Evolutionary conservation across 2,329 filamentous ascomycete species (phyloP), one percentile per base, ranked within the genome.

Genomic region (Didymosphaeria variabile): DNA sequence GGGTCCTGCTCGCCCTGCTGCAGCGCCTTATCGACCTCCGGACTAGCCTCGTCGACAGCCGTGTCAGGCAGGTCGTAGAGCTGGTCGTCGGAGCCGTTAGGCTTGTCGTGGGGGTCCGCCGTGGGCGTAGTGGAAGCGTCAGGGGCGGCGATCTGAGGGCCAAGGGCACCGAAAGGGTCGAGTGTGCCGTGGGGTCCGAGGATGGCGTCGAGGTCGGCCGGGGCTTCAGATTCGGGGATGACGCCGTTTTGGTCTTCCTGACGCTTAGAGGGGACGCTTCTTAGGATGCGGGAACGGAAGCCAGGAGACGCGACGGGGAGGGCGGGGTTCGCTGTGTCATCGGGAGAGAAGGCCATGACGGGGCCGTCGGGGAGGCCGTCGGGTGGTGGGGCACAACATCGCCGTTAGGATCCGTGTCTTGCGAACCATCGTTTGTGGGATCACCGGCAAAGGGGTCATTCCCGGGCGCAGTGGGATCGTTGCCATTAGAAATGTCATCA

Each of bases 131-230:
- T 19, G 19, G n/a, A 26, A 26, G 21, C 45, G 38, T 51, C 36
- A 2, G 45, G n/a, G 4, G 57, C 23, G 23, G 5, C 38, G 51
- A 53, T 32, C 17, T 52, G 52, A 9, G 52, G 52, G 3, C 40
- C 42, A 2, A 55, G 42, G 23, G 36, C 32, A 31, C 53, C 53
- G 42, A 17, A 55, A 29, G 53, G 53, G 32, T 55, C 53, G 29
- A 55, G 53, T 5, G 53, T 59, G 12, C 57, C 57, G 21, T 55
- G 44, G 31, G 46, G 46, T 9, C 57, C 57, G 40, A 59, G 51
- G 45, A 59, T 55, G 42, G 40, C 45, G 44, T 54, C 34, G 52
- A 54, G 51, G 40, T 55, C 42, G 34, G 50, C 26, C 26, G 46
- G 51, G 19, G 23, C 15, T 23, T 46, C 36, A 17, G 31, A 29